A percentile compares a stretch with the other conserved stretches of the same genome.
Evolutionary conservation across 345 rosid genomes (phyloP).

Genomic region (Syzygium oleosum): DNA sequence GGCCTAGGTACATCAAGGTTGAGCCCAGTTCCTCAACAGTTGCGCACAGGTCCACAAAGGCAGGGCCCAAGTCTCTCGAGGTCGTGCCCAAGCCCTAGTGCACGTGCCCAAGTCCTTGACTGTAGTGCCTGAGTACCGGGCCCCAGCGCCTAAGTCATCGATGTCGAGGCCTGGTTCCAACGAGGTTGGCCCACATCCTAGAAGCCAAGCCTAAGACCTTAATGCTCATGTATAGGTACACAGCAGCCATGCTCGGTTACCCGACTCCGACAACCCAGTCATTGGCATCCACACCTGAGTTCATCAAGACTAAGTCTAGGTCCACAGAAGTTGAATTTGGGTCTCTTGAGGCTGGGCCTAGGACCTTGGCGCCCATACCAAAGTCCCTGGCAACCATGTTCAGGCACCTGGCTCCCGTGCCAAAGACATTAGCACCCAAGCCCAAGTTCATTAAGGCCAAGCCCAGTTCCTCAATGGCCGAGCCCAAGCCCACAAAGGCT

Average conservation of each 20-base stretch:
- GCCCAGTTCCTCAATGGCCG: background rate
- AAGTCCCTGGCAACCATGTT: background rate
- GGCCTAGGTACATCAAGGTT: background rate
- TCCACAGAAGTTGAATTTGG: background rate
- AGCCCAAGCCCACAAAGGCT: background rate
- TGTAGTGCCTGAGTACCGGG: rapidly evolving
- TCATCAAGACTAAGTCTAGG: background rate
- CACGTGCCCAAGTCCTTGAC: background rate
- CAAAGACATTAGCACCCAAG: background rate
- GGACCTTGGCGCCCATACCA: background rate
- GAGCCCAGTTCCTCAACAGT: background rate
- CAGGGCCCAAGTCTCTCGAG: no score
- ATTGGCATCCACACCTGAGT: background rate
- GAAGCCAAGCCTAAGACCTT: background rate
- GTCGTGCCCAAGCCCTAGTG: no score
- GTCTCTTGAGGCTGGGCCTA: background rate
- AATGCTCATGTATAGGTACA: background rate
- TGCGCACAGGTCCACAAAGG: background rate
- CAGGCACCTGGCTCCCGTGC: background rate
- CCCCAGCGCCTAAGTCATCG: background rate
- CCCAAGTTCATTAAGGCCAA: background rate
- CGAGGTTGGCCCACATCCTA: background rate
- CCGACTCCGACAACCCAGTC: rapidly evolving
- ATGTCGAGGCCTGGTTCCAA: background rate
- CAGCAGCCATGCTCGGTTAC: background rate